A percentile compares a stretch with the other conserved stretches of the same genome.
These are phyloP conservation scores for Prunus armeniaca DNA, from an alignment of 306 rosid species.

Conservation along the genomic window DNA sequence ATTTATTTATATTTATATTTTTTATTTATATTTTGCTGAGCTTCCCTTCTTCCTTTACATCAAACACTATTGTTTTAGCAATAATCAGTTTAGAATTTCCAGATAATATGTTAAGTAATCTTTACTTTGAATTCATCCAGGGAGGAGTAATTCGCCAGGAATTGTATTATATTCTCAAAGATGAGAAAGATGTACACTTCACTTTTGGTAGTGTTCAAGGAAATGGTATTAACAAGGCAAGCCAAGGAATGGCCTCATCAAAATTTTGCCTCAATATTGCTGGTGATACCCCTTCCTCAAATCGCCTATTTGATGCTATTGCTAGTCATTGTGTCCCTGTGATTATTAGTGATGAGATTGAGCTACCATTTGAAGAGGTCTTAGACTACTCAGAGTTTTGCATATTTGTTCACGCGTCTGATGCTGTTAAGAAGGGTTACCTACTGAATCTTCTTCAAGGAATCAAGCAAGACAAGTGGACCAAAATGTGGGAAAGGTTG, in stretches of 20 bases:
- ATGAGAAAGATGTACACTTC: conserved; percentile 73
- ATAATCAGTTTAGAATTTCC: not conserved
- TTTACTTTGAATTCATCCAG: conserved; percentile 30
- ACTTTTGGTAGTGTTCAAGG: conserved; percentile 65
- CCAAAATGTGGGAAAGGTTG: conserved; percentile 75
- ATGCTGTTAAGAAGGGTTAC: conserved; percentile 63
- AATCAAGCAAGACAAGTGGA: conserved; percentile 60
- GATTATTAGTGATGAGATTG: conserved; percentile 78
- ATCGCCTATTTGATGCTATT: conserved; percentile 84
- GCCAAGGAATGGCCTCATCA: conserved; percentile 79
- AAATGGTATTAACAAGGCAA: conserved; percentile 62
- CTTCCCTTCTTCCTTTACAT: not conserved
- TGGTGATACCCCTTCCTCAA: conserved; percentile 93
- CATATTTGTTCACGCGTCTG: conserved; percentile 52
- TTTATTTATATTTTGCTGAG: not conserved
- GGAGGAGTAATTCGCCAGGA: conserved; percentile 93
- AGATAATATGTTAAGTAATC: conserved; percentile 1
- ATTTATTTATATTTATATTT: too few species aligned
- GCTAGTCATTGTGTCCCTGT: conserved; percentile 93
- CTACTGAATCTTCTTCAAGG: conserved; percentile 63
- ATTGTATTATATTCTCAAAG: conserved; percentile 82
- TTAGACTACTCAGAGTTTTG: conserved; percentile 81
- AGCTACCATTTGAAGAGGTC: conserved; percentile 82
- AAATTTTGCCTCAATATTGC: conserved; percentile 87
- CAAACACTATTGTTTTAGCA: not conserved